phyloP scores from a whole-genome alignment of 2,329 filamentous ascomycete species.

The Escovopsis weberi region DNA sequence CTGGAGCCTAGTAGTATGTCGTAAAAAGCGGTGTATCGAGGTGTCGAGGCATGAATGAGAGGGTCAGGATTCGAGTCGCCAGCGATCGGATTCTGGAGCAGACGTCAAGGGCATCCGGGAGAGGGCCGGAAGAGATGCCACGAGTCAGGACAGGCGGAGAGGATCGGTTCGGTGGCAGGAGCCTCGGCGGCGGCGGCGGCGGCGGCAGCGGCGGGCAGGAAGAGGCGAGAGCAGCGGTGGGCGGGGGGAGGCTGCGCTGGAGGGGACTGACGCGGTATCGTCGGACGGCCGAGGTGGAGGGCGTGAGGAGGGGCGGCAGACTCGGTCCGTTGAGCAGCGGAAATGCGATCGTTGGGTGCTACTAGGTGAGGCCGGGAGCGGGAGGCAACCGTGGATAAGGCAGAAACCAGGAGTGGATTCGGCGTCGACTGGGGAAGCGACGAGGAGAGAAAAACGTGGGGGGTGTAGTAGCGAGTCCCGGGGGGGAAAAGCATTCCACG shows the following conservation, averaged over 20 bases:
- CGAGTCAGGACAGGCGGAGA: too few relatives aligned
- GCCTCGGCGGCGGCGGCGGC: too few relatives aligned
- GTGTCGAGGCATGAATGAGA: not conserved
- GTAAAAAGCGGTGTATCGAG: not conserved
- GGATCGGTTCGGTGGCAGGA: too few relatives aligned
- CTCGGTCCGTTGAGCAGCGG: slow-evolving; percentile 4
- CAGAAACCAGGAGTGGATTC: not conserved
- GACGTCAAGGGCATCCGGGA: slow-evolving; percentile 4
- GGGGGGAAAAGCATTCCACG: not conserved
- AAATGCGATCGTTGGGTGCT: slow-evolving; percentile 2
- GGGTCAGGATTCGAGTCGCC: slow-evolving; percentile 4
- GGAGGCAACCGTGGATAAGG: slow-evolving; percentile 1
- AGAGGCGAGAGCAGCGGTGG: too few relatives aligned
- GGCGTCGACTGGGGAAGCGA: slow-evolving; percentile 3
- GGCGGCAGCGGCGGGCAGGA: too few relatives aligned
- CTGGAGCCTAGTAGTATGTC: not conserved
- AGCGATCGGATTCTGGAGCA: slow-evolving; percentile 1
- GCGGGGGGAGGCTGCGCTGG: too few relatives aligned
- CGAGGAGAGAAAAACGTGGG: slow-evolving; percentile 1
- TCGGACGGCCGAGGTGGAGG: not conserved
- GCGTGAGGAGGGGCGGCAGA: not conserved
- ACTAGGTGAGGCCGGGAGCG: not conserved
- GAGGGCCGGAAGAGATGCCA: not conserved
- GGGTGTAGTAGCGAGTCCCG: not conserved
- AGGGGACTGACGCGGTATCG: not conserved